Base-by-base conservation (phyloP, 2,329 filamentous ascomycete genomes). In the Colletotrichum filicis region DNA sequence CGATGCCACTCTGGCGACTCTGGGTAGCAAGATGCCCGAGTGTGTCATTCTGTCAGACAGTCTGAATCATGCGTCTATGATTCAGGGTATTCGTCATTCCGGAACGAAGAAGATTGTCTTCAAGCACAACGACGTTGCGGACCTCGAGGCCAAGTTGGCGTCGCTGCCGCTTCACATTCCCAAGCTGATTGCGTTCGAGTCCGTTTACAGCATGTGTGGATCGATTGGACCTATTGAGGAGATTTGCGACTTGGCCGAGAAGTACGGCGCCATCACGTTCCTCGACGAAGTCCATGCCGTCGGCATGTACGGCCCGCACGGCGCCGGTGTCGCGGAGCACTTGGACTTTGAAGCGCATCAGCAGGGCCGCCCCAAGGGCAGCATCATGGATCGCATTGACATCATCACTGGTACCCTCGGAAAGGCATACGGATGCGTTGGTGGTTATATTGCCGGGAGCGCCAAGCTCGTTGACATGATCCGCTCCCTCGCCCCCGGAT, bases 131-230 rank as follows among this genome's bases (percentile, higher is more conserved):
- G 95, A 99, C 79, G 84, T 98, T n/a, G 91, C 89, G 55, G 97
- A 99, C 79, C 87, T 99, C 19, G 97, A 99, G 86, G 91, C 91
- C 63, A 98, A 99, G 85, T 88, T 99, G 76, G 95, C 95, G 3
- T 93, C 95, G 14, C 89, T 99, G 55, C 95, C 96, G 0, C 85
- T 93, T 1, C 89, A 97, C 74, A 90, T 94, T 46, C 97, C 97
- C 71, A 99, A 99, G 87, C 98, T 99, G 76, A 99, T 99, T 76
- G 97, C 97, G 2, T 99, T 98, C 76, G 97, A 99, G 85, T 98
- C 95, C 35, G 97, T 99, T 4, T 99, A 99, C 86, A 98, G 95
- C 87, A 99, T 99, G 97, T 99, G 97, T 81, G 97, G 97, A 75
- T 98, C 95, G 19, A 94, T 99, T 81, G 97, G 95, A 0, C 97